Base-by-base conservation (phyloP, 2,329 filamentous ascomycete genomes). In the Neonectria neomacrospora region DNA sequence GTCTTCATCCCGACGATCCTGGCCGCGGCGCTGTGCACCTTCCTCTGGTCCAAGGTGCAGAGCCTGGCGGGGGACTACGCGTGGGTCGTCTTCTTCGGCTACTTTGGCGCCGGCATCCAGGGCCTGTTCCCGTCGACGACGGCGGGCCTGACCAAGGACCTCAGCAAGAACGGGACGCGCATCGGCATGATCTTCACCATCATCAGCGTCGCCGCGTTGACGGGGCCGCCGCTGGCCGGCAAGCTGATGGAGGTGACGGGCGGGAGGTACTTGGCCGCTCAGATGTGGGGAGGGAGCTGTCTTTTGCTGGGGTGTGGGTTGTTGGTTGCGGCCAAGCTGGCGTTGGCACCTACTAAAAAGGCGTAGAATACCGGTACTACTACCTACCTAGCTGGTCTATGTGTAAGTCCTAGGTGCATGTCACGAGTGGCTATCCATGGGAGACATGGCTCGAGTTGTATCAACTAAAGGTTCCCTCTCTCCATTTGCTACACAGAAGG, bases 61-160 rank as follows among this genome's bases (percentile, higher is more conserved):
- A 69, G 65, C 5, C 65, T 77, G 0, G 55, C 70, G 0, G 74
- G 67, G 1, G 69, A 70, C 22, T 91, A 91, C 70, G 81, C 80
- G 1, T 93, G 91, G 83, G 79, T 86, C 0, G 78, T 82, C 0
- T 81, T 90, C 59, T 91, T 90, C 71, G 91, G 91, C 1, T 80
- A 91, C 51, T 84, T 84, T 2, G 87, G 84, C 0, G 89, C 88
- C 0, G 88, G 83, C 0, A 85, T 92, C 50, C 90, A 92, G 76
- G 84, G 84, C 7, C 73, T 93, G 11, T 91, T 92, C 69, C 90
- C 90, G 0, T 87, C 89, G 0, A 74, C 76, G 6, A 66, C 75
- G 12, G 76, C 75, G 1, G 69, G 84, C 26, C 74, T 89, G 58
- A 86, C 83, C 4, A 80, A 79, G 4, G 86, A 89, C 67, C 71